Evolutionary conservation across 2,329 filamentous ascomycete genomes (phyloP).

Genomic region (Sporothrix globosa): DNA sequence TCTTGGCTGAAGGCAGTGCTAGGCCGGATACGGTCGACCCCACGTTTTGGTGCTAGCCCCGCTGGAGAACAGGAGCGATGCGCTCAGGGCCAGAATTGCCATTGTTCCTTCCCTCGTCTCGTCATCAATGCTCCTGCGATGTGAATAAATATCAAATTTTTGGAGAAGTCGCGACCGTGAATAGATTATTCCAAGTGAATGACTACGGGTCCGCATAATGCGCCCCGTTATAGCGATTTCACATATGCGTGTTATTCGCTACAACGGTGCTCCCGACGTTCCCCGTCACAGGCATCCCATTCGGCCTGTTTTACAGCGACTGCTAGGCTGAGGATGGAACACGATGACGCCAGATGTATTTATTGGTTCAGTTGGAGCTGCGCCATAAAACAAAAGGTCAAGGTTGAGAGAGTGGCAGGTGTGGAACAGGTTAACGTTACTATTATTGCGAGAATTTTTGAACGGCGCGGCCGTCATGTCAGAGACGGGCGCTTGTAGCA

Average conservation of each 20-base stretch:
- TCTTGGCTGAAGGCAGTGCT: background rate
- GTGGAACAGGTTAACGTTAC: slow-evolving; percentile 10
- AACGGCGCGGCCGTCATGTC: background rate
- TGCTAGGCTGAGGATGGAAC: background rate
- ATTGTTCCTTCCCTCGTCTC: background rate
- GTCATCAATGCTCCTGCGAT: background rate
- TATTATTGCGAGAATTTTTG: slow-evolving; percentile 25
- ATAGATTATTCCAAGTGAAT: background rate
- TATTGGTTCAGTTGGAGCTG: background rate
- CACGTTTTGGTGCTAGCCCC: slow-evolving; percentile 26
- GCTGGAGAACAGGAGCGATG: slow-evolving; percentile 19
- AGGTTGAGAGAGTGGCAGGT: background rate
- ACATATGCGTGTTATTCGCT: background rate
- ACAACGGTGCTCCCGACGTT: background rate
- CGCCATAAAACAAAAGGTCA: background rate
- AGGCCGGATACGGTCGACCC: slow-evolving; percentile 25
- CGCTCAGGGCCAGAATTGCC: slow-evolving; percentile 4
- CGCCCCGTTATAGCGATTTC: slow-evolving; percentile 12
- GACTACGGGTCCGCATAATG: background rate
- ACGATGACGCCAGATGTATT: background rate
- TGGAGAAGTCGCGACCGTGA: background rate
- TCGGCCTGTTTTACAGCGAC: background rate
- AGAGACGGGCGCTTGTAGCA: slow-evolving; percentile 8
- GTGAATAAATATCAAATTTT: background rate
- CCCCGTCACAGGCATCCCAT: background rate